A percentile compares a stretch with the other conserved stretches of the same genome.
phyloP scores from a whole-genome alignment of 139 green algal genomes.

The Limnomonas spitsbergensis region DNA sequence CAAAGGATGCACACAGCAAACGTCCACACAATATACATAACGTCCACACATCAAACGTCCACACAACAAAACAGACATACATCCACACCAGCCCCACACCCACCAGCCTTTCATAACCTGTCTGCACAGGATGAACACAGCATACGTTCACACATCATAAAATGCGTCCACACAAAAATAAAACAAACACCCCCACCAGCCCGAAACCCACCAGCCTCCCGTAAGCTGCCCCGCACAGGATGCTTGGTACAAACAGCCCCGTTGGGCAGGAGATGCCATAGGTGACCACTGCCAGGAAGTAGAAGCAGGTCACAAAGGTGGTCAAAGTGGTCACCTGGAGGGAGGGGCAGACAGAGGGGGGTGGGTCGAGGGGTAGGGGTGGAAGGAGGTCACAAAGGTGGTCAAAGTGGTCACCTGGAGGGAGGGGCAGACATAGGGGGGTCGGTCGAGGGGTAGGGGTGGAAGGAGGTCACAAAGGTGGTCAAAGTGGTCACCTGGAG shows the following conservation, averaged over 20 bases:
- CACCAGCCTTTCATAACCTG: too few relatives aligned
- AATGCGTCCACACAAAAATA: neutral
- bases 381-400: constrained; percentile 1
- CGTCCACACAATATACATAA: too few relatives aligned
- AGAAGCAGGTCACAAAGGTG: constrained; percentile 6
- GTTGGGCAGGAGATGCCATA: constrained; percentile 65
- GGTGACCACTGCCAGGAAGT: constrained; percentile 40
- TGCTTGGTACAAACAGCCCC: constrained; percentile 80
- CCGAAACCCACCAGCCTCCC: constrained; percentile 63
- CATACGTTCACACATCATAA: too few relatives aligned
- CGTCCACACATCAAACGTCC: too few relatives aligned
- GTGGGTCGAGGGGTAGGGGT: too few relatives aligned
- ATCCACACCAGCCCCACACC: too few relatives aligned
- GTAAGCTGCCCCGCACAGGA: constrained; percentile 76
- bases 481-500: neutral
- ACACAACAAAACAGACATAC: too few relatives aligned
- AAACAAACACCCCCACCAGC: neutral
- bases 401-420: neutral
- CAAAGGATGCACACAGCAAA: too few relatives aligned
- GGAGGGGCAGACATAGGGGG: neutral
- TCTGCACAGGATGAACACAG: too few relatives aligned
- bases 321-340: neutral
- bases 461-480: constrained; percentile 1
- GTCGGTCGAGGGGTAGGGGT: too few relatives aligned
- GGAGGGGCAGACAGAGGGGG: neutral